Percentiles rank a stretch among this genome's conserved stretches.
phyloP scores from a whole-genome alignment of 2,329 filamentous ascomycete species.

The Epichloe glyceriae region DNA sequence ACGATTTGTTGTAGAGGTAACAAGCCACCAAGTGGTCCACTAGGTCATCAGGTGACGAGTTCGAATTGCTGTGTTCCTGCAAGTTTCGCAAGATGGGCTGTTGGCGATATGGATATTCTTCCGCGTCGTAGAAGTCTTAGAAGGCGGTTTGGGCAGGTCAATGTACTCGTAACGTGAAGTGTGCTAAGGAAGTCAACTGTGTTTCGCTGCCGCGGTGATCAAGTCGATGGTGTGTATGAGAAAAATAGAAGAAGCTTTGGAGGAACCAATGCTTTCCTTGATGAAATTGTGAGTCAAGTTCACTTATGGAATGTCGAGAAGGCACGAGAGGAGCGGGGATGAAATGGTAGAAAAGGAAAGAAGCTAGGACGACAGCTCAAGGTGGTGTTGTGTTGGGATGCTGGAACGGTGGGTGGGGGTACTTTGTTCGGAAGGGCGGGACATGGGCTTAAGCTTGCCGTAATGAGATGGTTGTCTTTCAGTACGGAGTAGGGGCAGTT shows the following conservation, averaged over 20 bases:
- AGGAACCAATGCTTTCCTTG: background rate
- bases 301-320: background rate
- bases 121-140: background rate
- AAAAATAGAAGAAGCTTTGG: background rate
- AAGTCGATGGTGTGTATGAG: background rate
- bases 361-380: background rate
- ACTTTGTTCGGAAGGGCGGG: background rate
- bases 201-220: background rate
- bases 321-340: background rate
- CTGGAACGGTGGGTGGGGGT: background rate
- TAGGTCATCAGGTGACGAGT: background rate
- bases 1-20: slow-evolving; percentile 3
- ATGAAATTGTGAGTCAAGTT: background rate
- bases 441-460: no score
- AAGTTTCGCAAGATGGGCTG: background rate
- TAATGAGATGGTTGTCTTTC: no score
- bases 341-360: background rate
- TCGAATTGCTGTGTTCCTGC: background rate
- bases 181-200: background rate
- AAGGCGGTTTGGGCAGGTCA: background rate
- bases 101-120: background rate
- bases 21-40: background rate
- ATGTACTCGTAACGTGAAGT: no score
- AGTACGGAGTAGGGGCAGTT: no score
- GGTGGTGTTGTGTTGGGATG: background rate